Conservation (phyloP, 2,329 filamentous ascomycete genomes). For the Phialemonium atrogriseum region DNA sequence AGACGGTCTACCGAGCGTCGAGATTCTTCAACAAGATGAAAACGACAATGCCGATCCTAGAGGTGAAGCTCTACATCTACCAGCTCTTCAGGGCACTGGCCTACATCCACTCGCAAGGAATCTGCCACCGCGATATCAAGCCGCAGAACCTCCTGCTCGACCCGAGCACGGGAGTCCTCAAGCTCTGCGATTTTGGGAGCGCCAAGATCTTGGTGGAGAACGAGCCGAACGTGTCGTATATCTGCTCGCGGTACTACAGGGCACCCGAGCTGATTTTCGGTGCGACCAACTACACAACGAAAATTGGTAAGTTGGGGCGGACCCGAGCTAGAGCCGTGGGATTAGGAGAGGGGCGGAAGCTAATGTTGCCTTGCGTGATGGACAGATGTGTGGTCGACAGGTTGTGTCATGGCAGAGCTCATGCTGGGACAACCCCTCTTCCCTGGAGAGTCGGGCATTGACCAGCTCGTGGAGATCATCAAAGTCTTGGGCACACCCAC, state of each 20-base stretch:
- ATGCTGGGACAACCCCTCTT: slow-evolving; percentile 98
- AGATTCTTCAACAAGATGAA: slow-evolving; percentile 99
- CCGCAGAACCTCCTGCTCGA: slow-evolving; percentile 95
- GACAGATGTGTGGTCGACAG: slow-evolving; percentile 99
- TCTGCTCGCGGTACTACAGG: slow-evolving; percentile 97
- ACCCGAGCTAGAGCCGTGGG: neutral
- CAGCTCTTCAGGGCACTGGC: slow-evolving; percentile 97
- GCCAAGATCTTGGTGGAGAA: slow-evolving; percentile 98
- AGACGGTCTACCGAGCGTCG: slow-evolving; percentile 96
- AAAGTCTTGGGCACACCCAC: slow-evolving; percentile 97
- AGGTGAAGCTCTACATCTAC: slow-evolving; percentile 99
- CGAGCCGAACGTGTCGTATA: slow-evolving; percentile 98
- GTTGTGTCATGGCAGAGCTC: slow-evolving; percentile 97
- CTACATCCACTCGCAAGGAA: slow-evolving; percentile 98
- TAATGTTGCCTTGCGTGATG: slow-evolving; percentile 5
- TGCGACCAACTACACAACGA: slow-evolving; percentile 98
- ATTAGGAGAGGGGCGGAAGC: neutral
- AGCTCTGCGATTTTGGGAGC: slow-evolving; percentile 97
- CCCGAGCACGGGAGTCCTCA: slow-evolving; percentile 81
- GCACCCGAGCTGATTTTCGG: slow-evolving; percentile 97
- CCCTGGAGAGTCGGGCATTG: slow-evolving; percentile 96
- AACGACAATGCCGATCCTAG: slow-evolving; percentile 97
- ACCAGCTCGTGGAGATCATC: slow-evolving; percentile 98
- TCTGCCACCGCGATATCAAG: slow-evolving; percentile 98
- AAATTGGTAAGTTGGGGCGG: slow-evolving; percentile 69